Evolutionary conservation across 179 eudicot genomes (phyloP), one percentile per base, ranked within the genome.

Genomic region (Carnegiea gigantea): DNA sequence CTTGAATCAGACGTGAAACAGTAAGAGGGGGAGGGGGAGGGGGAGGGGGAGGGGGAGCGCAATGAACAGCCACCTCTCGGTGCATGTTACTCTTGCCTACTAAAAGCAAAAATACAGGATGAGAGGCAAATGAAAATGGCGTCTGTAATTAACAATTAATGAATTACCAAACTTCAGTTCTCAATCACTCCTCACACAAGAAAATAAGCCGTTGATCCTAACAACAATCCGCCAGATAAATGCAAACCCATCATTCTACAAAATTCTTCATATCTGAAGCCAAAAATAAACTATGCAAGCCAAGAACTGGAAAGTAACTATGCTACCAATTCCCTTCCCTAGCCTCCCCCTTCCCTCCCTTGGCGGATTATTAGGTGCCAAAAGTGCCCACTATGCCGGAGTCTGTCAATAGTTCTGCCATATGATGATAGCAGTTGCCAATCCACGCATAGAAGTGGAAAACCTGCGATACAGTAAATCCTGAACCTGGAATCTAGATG

Each of bases 261-360:
- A 36, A 60, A 76, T 72, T 77, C 86, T 78, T 28, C 36, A 81
- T 74, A 76, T 38, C 43, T 54, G 67, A 75, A 78, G 79, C 82
- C 65, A 53, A 67, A 77, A 77, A 1, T 17, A 51, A 40, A 28
- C 77, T 77, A 77, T 54, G 74, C 78, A 81, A 59, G 68, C 65
- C 75, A 71, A 38, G 12, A 51, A 11, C 57, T 20, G 51, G 17
- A 51, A 43, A 51, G 44, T n/a, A 79, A 44, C 81, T 67, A 71
- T 2, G 75, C 65, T n/a, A 38, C 70, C n/a, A 60, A 6, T 30
- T 46, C 24, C n/a, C 44, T 11, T 15, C 73, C 73, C 57, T 9
- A 51, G 57, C 17, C 57, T 51, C 57, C n/a, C 46, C 44, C 20
- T 7, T 24, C 68, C 13, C 68, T 24, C 68, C 12, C 23, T 23